These are phyloP conservation scores for Daedaleopsis nitida DNA, from an alignment of 768 basidiomycete genomes.

Conservation along the genomic window DNA sequence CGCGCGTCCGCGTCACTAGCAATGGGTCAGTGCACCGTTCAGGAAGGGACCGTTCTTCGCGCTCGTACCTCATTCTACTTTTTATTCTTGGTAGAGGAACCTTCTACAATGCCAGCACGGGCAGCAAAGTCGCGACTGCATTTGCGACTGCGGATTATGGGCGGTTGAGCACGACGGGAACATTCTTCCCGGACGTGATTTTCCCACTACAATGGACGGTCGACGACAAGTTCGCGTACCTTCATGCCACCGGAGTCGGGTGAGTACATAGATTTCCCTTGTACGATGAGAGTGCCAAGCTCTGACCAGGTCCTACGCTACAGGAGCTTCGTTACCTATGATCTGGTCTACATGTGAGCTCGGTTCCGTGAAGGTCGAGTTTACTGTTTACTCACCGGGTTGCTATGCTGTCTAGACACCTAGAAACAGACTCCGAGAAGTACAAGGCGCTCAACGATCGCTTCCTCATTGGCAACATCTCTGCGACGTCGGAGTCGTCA, in stretches of 20 bases:
- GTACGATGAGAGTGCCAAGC: background rate
- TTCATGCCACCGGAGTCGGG: background rate
- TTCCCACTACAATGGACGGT: background rate
- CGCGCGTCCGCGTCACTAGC: background rate
- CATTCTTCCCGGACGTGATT: background rate
- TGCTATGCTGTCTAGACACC: background rate
- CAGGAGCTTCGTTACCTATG: background rate
- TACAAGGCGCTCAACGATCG: background rate
- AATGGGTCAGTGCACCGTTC: background rate
- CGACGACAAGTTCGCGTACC: slow-evolving; percentile 2
- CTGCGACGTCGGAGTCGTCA: background rate
- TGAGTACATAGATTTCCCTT: background rate
- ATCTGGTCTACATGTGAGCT: background rate
- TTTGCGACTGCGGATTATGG: background rate
- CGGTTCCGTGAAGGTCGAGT: background rate
- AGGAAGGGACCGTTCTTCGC: background rate
- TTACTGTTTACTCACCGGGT: background rate
- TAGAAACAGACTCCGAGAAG: slow-evolving; percentile 2
- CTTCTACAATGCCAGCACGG: background rate
- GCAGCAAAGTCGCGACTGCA: background rate
- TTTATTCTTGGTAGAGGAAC: background rate
- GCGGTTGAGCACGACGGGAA: background rate
- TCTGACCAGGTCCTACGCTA: background rate
- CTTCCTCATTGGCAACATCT: background rate
- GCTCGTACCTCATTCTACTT: background rate